Conservation (phyloP, 2,329 filamentous ascomycete species). For the Endoconidiophora laricicola region DNA sequence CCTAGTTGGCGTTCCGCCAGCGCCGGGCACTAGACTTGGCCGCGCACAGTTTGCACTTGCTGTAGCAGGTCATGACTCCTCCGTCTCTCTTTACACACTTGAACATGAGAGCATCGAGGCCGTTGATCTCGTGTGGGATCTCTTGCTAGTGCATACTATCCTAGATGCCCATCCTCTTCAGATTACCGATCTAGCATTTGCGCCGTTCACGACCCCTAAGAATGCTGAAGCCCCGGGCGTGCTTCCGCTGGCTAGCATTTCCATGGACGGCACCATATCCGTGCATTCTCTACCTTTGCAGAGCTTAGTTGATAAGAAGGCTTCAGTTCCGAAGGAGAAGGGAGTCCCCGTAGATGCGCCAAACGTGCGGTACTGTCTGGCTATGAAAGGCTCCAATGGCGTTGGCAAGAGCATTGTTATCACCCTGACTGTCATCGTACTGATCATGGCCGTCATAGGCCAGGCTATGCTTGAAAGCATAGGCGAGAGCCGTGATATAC, state of each 20-base stretch:
- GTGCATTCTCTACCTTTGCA: constrained; percentile 64
- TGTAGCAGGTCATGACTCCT: constrained; percentile 63
- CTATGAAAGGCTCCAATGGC: constrained; percentile 35
- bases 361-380: constrained; percentile 50
- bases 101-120: constrained; percentile 40
- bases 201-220: constrained; percentile 32
- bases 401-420: constrained; percentile 35
- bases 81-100: constrained; percentile 61
- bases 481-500: constrained; percentile 36
- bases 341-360: background rate
- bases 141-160: constrained; percentile 36
- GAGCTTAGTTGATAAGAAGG: constrained; percentile 24
- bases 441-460: constrained; percentile 44
- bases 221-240: constrained; percentile 26
- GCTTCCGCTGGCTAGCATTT: constrained; percentile 53
- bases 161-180: constrained; percentile 37
- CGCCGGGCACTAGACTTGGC: constrained; percentile 25
- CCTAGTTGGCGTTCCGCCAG: constrained; percentile 36
- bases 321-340: constrained; percentile 22
- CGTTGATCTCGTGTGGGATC: constrained; percentile 33
- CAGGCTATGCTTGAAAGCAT: constrained; percentile 48
- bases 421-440: constrained; percentile 33
- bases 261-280: constrained; percentile 61
- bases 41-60: constrained; percentile 67
- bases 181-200: constrained; percentile 42